Evolutionary conservation across 1,139 yeast species (phyloP).

Genomic region (Suhomyces choctaworum): DNA sequence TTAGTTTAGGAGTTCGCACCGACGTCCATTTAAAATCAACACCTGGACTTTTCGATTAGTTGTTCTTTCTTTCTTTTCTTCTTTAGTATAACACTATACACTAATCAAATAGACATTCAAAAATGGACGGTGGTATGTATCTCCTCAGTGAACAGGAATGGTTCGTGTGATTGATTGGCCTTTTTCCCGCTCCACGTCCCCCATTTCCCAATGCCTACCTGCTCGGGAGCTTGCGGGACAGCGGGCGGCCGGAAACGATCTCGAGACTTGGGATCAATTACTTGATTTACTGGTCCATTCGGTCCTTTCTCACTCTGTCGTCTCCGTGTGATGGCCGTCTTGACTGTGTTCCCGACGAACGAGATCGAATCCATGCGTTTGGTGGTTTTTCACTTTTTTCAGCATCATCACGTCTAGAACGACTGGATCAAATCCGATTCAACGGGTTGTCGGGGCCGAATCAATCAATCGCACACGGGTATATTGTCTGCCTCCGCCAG

Average conservation of each 20-base stretch:
- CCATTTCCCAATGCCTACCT: no score
- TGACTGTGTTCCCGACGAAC: background rate
- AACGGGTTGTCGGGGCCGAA: no score
- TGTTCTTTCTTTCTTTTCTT: slow-evolving; percentile 18
- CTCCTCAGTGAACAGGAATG: background rate
- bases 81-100: slow-evolving; percentile 21
- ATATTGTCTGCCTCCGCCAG: no score
- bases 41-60: slow-evolving; percentile 13
- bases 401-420: no score
- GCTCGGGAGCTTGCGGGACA: no score
- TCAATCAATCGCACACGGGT: no score
- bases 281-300: background rate
- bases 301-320: no score
- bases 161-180: slow-evolving; percentile 13
- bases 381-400: slow-evolving; percentile 10
- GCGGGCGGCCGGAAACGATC: slow-evolving; percentile 1
- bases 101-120: slow-evolving; percentile 18
- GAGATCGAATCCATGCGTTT: slow-evolving; percentile 7
- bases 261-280: background rate
- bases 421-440: no score
- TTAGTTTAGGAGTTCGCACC: slow-evolving; percentile 12
- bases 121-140: slow-evolving; percentile 54
- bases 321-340: background rate
- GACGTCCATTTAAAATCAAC: slow-evolving; percentile 14
- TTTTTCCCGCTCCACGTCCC: no score